Base-by-base conservation (phyloP, 75 land plant species). In the Sequoia sempervirens region DNA sequence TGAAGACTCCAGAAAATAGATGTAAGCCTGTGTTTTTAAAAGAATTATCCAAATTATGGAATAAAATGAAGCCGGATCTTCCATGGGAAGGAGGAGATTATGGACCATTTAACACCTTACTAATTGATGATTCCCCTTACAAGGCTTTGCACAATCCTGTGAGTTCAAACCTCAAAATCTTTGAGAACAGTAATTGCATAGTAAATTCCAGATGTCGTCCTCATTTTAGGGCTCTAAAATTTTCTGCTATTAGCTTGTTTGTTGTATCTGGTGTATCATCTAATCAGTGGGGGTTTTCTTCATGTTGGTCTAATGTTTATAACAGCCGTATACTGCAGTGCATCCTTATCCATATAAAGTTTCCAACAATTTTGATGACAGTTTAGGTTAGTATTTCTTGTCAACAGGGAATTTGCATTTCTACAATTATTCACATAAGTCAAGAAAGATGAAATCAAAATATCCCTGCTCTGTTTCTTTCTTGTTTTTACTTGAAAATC, bases 101-200 rank as follows among this genome's bases (percentile, higher is more conserved):
- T 87, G 82, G 86, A 73, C 91, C 90, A 81, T 86, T 90, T 12
- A 94, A 97, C 82, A 97, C 99, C 45, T 86, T 95, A 30, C 87
- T 97, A 69, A 73, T 97, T 40, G 99, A 97, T 86, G 99, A 97
- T 84, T 90, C 94, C 83, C 99, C 99, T 47, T 94, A 95, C 90
- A 97, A 97, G 79, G 94, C 97, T 4, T 75, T 95, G 41, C 84
- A 90, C 69, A 97, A 97, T 86, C 99, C 99, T 36, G 97, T 95
- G 87, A 88, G 90, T 54, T 45, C 47, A 45, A 41, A 45, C n/a
- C 13, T 10, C 45, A 75, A 50, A 50, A 23, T 64, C 17, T 78
- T 45, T n/a, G 26, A 41, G 46, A 45, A 45, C 41, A 45, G 14
- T 78, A 78, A 37, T 78, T 20, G 41, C 30, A n/a, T n/a, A 45